Base-by-base conservation (phyloP, 805 yeast genomes). In the Lipomyces starkeyi region DNA sequence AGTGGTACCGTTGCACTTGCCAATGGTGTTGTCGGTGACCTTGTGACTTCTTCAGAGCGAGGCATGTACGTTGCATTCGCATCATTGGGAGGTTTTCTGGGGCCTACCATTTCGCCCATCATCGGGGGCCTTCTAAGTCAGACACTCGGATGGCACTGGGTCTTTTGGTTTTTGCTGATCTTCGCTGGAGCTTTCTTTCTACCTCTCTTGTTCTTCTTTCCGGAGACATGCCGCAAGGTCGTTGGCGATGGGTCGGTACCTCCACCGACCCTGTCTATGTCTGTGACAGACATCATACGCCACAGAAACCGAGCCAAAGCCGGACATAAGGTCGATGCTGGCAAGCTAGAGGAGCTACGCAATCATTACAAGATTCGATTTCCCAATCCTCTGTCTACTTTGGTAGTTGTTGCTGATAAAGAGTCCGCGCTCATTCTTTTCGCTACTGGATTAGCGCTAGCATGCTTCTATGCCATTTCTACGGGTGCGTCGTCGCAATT, bases 101-200 rank as follows among this genome's bases (percentile, higher is more conserved):
- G 96, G 1, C 88, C 88, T 73, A 91, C 91, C 2, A 81, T 91
- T 69, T 93, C 96, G 14, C 91, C 95, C 0, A 78, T 92, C n/a
- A 80, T 91, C 32, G 88, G 89, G 9, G 82, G 87, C 5, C 79
- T 80, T 0, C 73, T 85, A 75, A 82, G 85, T 3, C 77, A 80
- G 27, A 80, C 81, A 73, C 73, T 78, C 47, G 82, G 86, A 27
- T 92, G 97, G 97, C 82, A 93, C 73, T 86, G 91, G 0, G 85
- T 89, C n/a, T 89, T 90, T 73, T 87, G 92, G 87, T 90, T 91
- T 70, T 78, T 90, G 63, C 87, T 90, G 1, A 87, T 90, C 35
- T 87, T 89, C 11, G 85, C 89, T 29, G 89, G 89, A 3, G 78
- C 82, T 1, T 65, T 79, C 2, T 43, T 84, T 2, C 35, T 77